phyloP scores from a whole-genome alignment of 2,329 filamentous ascomycete species.

The Colletotrichum lentis region DNA sequence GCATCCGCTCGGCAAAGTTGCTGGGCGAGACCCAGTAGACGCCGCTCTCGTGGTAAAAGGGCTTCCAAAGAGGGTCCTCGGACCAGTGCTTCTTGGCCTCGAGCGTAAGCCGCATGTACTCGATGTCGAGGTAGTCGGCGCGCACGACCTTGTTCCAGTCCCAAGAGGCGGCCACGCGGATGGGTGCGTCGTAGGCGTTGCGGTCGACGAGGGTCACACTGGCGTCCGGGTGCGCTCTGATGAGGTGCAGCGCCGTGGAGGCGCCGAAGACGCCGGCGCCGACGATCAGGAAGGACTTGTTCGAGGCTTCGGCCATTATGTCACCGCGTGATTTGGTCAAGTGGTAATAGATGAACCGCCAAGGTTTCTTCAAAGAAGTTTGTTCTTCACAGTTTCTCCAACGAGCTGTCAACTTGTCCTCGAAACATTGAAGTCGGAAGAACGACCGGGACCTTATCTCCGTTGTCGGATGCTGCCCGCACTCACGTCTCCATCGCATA shows the following conservation, averaged over 20 bases:
- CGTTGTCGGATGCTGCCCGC: slow-evolving; percentile 23
- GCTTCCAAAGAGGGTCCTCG: slow-evolving; percentile 42
- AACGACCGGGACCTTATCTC: neutral
- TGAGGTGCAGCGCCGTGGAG: slow-evolving; percentile 59
- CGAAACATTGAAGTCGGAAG: neutral
- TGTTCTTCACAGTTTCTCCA: too few species aligned
- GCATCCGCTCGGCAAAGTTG: slow-evolving; percentile 46
- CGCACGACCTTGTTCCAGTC: slow-evolving; percentile 52
- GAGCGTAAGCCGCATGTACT: slow-evolving; percentile 45
- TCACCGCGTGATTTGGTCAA: neutral
- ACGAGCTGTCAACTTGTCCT: neutral
- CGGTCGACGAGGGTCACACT: slow-evolving; percentile 43
- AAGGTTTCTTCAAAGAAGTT: too few species aligned
- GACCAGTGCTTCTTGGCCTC: slow-evolving; percentile 46
- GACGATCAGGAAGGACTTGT: slow-evolving; percentile 51
- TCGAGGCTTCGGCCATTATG: neutral
- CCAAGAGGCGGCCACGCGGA: slow-evolving; percentile 43
- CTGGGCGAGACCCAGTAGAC: slow-evolving; percentile 52
- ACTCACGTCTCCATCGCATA: slow-evolving; percentile 17
- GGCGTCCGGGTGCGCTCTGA: slow-evolving; percentile 39
- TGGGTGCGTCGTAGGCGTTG: slow-evolving; percentile 39
- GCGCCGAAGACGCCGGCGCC: slow-evolving; percentile 61
- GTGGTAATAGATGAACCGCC: too few species aligned
- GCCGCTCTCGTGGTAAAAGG: slow-evolving; percentile 46
- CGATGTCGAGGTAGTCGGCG: slow-evolving; percentile 47